Base-by-base conservation (phyloP, 2,329 filamentous ascomycete genomes). In the Huntiella omanensis region DNA sequence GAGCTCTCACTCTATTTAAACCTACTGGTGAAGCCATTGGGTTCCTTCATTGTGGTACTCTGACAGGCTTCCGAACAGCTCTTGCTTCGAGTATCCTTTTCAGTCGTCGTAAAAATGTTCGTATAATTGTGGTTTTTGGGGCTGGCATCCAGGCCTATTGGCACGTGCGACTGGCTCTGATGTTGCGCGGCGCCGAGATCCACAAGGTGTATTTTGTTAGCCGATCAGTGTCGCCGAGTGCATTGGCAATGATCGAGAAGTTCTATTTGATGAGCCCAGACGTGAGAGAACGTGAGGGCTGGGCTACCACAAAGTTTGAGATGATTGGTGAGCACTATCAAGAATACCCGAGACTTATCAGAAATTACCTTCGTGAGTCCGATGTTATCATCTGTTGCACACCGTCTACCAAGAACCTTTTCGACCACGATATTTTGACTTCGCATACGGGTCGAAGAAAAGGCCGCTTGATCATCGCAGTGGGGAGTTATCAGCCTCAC, bases 321-420 rank as follows among this genome's bases (percentile, higher is more conserved):
- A 60, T 77, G 15, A 54, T 79, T 41, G 87, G 83, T 4, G 77
- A 77, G 0, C 68, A 71, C 1, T 88, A 88, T 53, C 75, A 71
- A 47, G 87, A 77, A 54, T 77, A 69, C 55, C 60, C 66, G 5
- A 61, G 83, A 1, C 64, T 91, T 15, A 61, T 86, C 33, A 79
- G 80, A 55, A 73, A 80, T 34, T 74, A 84, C 43, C 67, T 95
- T 43, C 66, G 75, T 34, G 73, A 73, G 6, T 75, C 83, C 0
- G 83, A 91, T 55, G 80, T 83, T 7, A 81, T 96, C 34, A 91
- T 93, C 63, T 88, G 84, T 63, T 93, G 84, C 53, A 94, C 86
- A 1, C 84, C 87, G 0, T 80, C 77, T 1, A 71, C 69, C 0
- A 66, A 71, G 33, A 81, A 83, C 1, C 64, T 95, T 1, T 96